A percentile compares a stretch with the other conserved stretches of the same genome.
These are phyloP conservation scores for Santalum album DNA, from an alignment of 164 flowering plant species.

Conservation along the genomic window DNA sequence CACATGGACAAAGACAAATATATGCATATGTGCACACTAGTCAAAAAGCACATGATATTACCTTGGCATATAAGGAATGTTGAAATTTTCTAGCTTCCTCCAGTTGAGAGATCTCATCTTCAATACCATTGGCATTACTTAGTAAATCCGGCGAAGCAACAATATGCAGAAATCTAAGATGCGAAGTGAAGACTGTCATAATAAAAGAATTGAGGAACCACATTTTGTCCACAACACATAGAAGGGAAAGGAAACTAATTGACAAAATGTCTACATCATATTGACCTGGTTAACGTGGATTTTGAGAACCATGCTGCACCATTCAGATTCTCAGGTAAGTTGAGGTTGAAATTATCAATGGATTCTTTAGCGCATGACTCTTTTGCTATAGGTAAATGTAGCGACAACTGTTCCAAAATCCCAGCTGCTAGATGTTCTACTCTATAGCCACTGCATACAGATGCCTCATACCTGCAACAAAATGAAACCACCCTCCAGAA, in stretches of 20 bases:
- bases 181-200: too few species aligned
- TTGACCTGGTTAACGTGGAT: constrained; percentile 59
- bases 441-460: constrained; percentile 24
- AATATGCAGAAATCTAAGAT: constrained; percentile 57
- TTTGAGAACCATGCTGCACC: constrained; percentile 68
- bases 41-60: constrained; percentile 13
- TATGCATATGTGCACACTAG: neutral
- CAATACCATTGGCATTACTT: constrained; percentile 24
- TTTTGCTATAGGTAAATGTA: constrained; percentile 38
- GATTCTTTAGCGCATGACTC: constrained; percentile 26
- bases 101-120: constrained; percentile 69
- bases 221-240: neutral
- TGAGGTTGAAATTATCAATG: constrained; percentile 38
- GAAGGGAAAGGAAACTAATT: neutral
- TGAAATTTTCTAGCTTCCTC: constrained; percentile 79
- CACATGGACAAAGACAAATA: neutral
- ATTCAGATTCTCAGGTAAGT: constrained; percentile 27
- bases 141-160: constrained; percentile 39
- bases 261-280: constrained; percentile 1
- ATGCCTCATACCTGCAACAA: constrained; percentile 59
- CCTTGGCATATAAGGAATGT: constrained; percentile 66
- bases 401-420: constrained; percentile 39
- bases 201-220: neutral
- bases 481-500: neutral
- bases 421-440: constrained; percentile 53